Evolutionary conservation across 2,329 filamentous ascomycete genomes (phyloP).

Genomic region (Talaromyces sp.): DNA sequence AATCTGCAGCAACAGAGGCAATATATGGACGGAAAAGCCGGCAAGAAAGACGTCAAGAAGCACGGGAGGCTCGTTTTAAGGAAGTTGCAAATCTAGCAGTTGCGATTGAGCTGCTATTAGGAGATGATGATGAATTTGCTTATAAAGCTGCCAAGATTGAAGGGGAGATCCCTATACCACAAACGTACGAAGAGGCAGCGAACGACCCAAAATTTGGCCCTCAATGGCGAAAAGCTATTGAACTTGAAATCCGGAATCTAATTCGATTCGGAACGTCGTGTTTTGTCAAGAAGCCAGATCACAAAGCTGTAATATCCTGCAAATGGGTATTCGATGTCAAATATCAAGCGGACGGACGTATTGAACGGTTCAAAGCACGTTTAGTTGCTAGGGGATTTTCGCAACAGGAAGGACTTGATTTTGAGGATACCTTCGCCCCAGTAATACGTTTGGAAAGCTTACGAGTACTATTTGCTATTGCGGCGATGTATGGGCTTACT

Average conservation of each 20-base stretch:
- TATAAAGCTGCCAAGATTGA: not conserved
- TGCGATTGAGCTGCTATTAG: not conserved
- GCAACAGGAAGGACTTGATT: constrained; percentile 21
- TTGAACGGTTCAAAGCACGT: constrained; percentile 20
- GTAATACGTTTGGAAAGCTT: constrained; percentile 16
- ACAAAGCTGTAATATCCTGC: constrained; percentile 3
- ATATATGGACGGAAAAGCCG: not conserved
- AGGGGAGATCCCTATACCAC: not conserved
- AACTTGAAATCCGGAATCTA: not conserved
- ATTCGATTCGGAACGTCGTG: constrained; percentile 1
- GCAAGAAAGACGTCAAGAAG: not conserved
- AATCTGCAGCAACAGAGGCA: not conserved
- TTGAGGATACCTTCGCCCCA: constrained; percentile 21
- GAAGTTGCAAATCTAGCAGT: not conserved
- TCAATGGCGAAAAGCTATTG: constrained; percentile 1
- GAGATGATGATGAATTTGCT: not conserved
- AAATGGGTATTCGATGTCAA: constrained; percentile 23
- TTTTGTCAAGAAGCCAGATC: not conserved
- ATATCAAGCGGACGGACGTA: constrained; percentile 10
- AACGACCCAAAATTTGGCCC: constrained; percentile 1
- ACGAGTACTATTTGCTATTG: constrained; percentile 14
- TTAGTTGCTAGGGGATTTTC: constrained; percentile 21
- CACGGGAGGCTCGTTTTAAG: not conserved
- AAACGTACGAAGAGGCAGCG: not conserved
- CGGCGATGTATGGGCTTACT: constrained; percentile 3